phyloP scores from a whole-genome alignment of 2,329 filamentous ascomycete genomes.

The Ophiosphaerella narmari region DNA sequence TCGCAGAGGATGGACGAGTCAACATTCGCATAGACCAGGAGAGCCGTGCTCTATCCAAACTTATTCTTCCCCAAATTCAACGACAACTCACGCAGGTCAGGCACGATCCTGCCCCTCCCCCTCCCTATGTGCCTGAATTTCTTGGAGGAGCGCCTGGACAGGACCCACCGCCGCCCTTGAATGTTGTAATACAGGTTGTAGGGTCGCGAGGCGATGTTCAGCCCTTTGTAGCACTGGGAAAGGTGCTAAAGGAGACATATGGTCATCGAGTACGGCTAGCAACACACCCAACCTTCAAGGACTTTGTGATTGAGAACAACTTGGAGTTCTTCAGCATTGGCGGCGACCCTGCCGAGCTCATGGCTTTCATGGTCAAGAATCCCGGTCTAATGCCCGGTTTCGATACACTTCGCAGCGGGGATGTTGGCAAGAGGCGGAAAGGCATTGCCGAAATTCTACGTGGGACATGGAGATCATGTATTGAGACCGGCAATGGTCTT shows the following conservation, averaged over 20 bases:
- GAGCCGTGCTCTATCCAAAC: conserved; percentile 39
- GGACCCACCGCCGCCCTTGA: conserved; percentile 54
- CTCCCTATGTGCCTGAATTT: conserved; percentile 73
- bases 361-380: conserved; percentile 89
- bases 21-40: conserved; percentile 49
- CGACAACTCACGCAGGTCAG: conserved; percentile 47
- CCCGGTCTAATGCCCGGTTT: conserved; percentile 84
- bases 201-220: conserved; percentile 57
- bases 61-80: conserved; percentile 46
- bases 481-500: conserved; percentile 73
- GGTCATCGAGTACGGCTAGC: conserved; percentile 54
- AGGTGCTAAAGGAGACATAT: conserved; percentile 55
- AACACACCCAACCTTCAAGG: conserved; percentile 55
- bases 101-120: conserved; percentile 62
- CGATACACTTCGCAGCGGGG: conserved; percentile 74
- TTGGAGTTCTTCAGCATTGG: conserved; percentile 58
- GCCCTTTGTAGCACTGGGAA: conserved; percentile 56
- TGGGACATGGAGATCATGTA: conserved; percentile 85
- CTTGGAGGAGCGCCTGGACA: conserved; percentile 68
- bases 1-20: conserved; percentile 46
- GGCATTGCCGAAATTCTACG: conserved; percentile 80
- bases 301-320: conserved; percentile 56
- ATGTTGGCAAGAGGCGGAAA: conserved; percentile 73
- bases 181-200: conserved; percentile 56
- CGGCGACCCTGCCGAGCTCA: conserved; percentile 55